A percentile compares a stretch with the other conserved stretches of the same genome.
Evolutionary conservation across 192 early-diverging fungal genomes (phyloP).

Genomic region (Backusella tarrabulga): DNA sequence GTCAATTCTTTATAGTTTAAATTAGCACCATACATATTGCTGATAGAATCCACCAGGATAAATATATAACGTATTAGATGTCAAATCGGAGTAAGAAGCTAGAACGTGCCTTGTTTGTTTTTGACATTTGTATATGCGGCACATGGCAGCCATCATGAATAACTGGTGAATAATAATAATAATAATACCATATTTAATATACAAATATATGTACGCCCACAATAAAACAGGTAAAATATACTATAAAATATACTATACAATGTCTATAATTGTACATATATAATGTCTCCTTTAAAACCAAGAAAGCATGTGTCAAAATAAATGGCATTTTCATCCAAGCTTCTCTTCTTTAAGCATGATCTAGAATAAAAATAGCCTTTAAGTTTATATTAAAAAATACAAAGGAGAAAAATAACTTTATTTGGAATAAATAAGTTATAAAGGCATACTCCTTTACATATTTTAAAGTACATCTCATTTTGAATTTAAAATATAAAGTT

Average conservation of each 20-base stretch:
- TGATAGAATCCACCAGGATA: no score
- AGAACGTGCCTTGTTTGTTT: background rate
- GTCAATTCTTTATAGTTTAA: no score
- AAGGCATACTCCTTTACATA: background rate
- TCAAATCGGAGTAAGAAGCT: background rate
- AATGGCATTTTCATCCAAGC: background rate
- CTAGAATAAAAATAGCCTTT: background rate
- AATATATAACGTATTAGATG: background rate
- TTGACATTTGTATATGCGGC: background rate
- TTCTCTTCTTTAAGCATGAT: background rate
- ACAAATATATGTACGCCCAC: no score
- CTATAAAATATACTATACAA: background rate
- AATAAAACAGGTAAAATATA: no score
- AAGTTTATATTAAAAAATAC: background rate
- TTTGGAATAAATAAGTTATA: background rate
- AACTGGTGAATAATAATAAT: no score
- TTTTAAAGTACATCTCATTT: background rate
- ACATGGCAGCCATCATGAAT: no score
- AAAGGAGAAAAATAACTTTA: background rate
- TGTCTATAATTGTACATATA: background rate
- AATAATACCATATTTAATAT: no score
- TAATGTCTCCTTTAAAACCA: background rate
- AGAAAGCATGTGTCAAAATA: background rate
- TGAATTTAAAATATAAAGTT: background rate
- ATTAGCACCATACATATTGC: no score